A percentile compares a stretch with the other conserved stretches of the same genome.
Evolutionary conservation across 257 asterid species (phyloP).

Genomic region (Schizonepeta tenuifolia): DNA sequence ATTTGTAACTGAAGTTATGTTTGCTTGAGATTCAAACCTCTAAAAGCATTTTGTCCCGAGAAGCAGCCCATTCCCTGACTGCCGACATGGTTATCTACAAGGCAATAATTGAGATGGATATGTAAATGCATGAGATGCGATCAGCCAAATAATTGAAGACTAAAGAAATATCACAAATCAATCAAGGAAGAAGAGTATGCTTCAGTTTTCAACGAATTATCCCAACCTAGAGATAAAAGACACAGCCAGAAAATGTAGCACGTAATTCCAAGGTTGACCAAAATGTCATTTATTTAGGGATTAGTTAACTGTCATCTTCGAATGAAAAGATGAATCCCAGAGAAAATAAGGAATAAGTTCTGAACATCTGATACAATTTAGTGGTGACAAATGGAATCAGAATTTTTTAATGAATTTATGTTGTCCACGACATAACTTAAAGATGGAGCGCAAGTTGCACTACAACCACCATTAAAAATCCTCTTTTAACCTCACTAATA

Average conservation of each 20-base stretch:
- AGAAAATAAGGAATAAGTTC: background rate
- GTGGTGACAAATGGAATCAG: background rate
- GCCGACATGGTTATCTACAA: constrained; percentile 98
- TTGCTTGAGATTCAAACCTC: constrained; percentile 54
- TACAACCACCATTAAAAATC: background rate
- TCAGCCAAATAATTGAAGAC: background rate
- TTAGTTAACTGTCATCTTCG: constrained; percentile 3
- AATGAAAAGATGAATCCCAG: background rate
- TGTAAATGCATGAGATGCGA: background rate
- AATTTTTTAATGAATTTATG: constrained; percentile 6
- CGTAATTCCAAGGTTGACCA: constrained; percentile 8
- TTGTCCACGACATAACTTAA: background rate
- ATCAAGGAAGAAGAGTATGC: constrained; percentile 18
- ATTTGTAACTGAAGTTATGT: constrained; percentile 22
- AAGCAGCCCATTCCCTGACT: constrained; percentile 99
- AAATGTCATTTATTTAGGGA: constrained; percentile 7
- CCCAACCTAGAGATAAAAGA: constrained; percentile 12
- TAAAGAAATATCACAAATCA: background rate
- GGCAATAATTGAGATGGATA: constrained; percentile 25
- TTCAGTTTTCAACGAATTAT: constrained; percentile 6
- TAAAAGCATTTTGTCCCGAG: constrained; percentile 83
- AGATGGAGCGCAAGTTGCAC: background rate
- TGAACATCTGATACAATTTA: background rate
- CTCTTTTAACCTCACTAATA: background rate
- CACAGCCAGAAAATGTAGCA: background rate